Conservation (phyloP, 345 rosid genomes). For the Eucalyptus tenuipes region DNA sequence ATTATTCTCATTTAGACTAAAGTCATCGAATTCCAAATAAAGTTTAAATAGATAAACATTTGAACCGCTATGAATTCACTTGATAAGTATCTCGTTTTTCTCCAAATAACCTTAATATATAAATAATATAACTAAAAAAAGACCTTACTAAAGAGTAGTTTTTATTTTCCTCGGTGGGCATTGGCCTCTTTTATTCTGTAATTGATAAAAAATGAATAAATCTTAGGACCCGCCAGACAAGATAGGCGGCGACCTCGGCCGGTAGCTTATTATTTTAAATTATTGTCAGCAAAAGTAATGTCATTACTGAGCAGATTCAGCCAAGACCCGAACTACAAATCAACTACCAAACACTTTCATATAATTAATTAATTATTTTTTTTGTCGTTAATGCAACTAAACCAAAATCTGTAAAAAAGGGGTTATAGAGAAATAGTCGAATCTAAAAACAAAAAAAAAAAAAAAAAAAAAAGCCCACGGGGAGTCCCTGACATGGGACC, state of each 20-base stretch:
- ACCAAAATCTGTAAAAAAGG: neutral
- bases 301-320: neutral
- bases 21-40: neutral
- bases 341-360: neutral
- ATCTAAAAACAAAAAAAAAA: neutral
- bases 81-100: neutral
- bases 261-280: neutral
- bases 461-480: neutral
- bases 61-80: neutral
- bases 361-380: neutral
- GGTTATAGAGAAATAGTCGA: neutral
- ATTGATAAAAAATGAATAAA: neutral
- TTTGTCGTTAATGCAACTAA: neutral
- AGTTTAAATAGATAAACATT: neutral
- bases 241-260: neutral
- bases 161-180: neutral
- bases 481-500: neutral
- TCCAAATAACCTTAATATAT: rapidly evolving
- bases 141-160: neutral
- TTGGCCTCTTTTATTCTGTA: rapidly evolving
- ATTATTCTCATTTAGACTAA: neutral
- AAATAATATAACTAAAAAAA: too few species aligned
- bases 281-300: neutral
- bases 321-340: neutral
- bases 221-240: rapidly evolving